These are phyloP conservation scores for Waltiozyma sp. DNA, from an alignment of 1,139 yeast genomes.

Conservation along the genomic window DNA sequence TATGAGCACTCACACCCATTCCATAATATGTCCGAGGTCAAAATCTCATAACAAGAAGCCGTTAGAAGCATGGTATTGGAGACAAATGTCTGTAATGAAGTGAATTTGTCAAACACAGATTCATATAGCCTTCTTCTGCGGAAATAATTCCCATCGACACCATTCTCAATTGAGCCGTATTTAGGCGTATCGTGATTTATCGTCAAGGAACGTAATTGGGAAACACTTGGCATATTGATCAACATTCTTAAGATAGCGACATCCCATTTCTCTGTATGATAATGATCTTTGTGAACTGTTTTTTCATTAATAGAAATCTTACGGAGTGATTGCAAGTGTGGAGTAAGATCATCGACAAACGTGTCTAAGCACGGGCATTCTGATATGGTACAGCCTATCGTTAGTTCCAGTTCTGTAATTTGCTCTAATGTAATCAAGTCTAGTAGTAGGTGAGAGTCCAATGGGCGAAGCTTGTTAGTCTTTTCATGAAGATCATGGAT, in stretches of 20 bases:
- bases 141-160: slow-evolving; percentile 61
- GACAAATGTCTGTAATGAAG: slow-evolving; percentile 30
- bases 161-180: slow-evolving; percentile 39
- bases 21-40: slow-evolving; percentile 62
- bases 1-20: slow-evolving; percentile 59
- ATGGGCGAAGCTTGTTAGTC: slow-evolving; percentile 21
- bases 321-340: slow-evolving; percentile 20
- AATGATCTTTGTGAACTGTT: slow-evolving; percentile 32
- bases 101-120: slow-evolving; percentile 35
- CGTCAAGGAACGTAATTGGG: slow-evolving; percentile 27
- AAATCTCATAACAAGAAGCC: slow-evolving; percentile 55
- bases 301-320: slow-evolving; percentile 38
- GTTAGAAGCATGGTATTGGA: slow-evolving; percentile 51
- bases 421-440: slow-evolving; percentile 21
- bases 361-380: slow-evolving; percentile 35
- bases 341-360: slow-evolving; percentile 25
- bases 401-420: slow-evolving; percentile 28
- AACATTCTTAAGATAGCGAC: slow-evolving; percentile 36
- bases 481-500: slow-evolving; percentile 31
- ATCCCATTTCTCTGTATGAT: slow-evolving; percentile 47
- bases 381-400: slow-evolving; percentile 33
- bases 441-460: slow-evolving; percentile 19
- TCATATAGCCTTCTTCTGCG: slow-evolving; percentile 44
- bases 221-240: slow-evolving; percentile 23
- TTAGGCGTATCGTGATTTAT: slow-evolving; percentile 43